Evolutionary conservation across 768 basidiomycete species (phyloP).

Genomic region (Mycena epipterygia): DNA sequence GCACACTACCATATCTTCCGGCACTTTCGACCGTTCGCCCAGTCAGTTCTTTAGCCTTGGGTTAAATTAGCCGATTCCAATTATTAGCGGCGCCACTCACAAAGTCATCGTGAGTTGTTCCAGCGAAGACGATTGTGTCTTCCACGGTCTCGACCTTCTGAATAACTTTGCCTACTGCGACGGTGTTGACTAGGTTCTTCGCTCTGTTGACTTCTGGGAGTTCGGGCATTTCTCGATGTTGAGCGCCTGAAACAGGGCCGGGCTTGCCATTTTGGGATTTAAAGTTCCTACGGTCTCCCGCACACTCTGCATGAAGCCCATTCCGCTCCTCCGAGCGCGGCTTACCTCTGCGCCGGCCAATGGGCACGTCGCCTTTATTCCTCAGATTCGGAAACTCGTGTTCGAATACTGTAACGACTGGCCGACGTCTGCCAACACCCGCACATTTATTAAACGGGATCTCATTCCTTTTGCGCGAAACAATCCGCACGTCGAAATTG

Average conservation of each 20-base stretch:
- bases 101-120: conserved; percentile 69
- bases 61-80: conserved; percentile 15
- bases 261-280: conserved; percentile 11
- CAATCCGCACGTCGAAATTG: conserved; percentile 81
- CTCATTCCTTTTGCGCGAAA: conserved; percentile 74
- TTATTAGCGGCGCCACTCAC: conserved; percentile 55
- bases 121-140: conserved; percentile 75
- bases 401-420: conserved; percentile 91
- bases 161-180: conserved; percentile 69
- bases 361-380: conserved; percentile 80
- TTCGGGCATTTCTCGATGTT: conserved; percentile 29
- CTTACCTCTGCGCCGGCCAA: conserved; percentile 76
- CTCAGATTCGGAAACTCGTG: conserved; percentile 87
- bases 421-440: conserved; percentile 80
- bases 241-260: neutral
- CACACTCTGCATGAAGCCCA: conserved; percentile 16
- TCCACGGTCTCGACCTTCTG: conserved; percentile 67
- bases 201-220: conserved; percentile 79
- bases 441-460: conserved; percentile 75
- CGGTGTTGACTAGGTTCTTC: conserved; percentile 63
- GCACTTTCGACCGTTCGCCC: conserved; percentile 63
- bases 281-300: neutral
- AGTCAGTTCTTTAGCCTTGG: conserved; percentile 66
- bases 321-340: conserved; percentile 57
- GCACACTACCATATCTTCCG: conserved; percentile 64